phyloP scores from a whole-genome alignment of 768 basidiomycete genomes.

The Phaeotremella skinneri region DNA sequence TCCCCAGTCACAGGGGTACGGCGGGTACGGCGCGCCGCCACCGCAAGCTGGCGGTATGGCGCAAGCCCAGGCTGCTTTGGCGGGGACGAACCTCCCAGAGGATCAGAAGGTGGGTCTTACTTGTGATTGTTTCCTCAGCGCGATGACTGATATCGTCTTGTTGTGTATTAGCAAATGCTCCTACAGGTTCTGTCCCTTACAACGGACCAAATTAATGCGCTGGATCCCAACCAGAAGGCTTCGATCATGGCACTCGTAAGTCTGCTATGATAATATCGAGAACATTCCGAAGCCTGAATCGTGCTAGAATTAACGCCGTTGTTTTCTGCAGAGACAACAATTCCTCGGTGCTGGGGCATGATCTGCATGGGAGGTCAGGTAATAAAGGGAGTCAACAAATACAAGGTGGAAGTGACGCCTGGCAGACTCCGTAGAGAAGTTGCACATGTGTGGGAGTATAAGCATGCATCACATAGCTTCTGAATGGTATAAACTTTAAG shows the following conservation, averaged over 20 bases:
- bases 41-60: slow-evolving; percentile 15
- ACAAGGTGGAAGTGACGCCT: not conserved
- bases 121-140: not conserved
- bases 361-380: slow-evolving; percentile 4
- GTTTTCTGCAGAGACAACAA: slow-evolving; percentile 35
- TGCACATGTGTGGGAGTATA: too few relatives aligned
- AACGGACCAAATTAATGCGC: slow-evolving; percentile 73
- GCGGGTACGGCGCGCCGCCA: slow-evolving; percentile 21
- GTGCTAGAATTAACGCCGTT: not conserved
- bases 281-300: not conserved
- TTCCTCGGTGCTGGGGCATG: slow-evolving; percentile 44
- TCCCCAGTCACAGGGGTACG: not conserved
- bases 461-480: too few relatives aligned
- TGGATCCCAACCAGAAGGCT: slow-evolving; percentile 73
- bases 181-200: slow-evolving; percentile 81
- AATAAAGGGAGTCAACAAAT: not conserved
- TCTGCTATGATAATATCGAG: slow-evolving; percentile 20
- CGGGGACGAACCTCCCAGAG: slow-evolving; percentile 36
- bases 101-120: slow-evolving; percentile 45
- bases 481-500: too few relatives aligned
- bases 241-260: slow-evolving; percentile 79
- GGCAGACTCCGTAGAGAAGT: too few relatives aligned
- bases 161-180: slow-evolving; percentile 62
- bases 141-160: too few relatives aligned
- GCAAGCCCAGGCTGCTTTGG: slow-evolving; percentile 20